phyloP scores from a whole-genome alignment of 2,329 filamentous ascomycete species.

The Alternaria arborescens region DNA sequence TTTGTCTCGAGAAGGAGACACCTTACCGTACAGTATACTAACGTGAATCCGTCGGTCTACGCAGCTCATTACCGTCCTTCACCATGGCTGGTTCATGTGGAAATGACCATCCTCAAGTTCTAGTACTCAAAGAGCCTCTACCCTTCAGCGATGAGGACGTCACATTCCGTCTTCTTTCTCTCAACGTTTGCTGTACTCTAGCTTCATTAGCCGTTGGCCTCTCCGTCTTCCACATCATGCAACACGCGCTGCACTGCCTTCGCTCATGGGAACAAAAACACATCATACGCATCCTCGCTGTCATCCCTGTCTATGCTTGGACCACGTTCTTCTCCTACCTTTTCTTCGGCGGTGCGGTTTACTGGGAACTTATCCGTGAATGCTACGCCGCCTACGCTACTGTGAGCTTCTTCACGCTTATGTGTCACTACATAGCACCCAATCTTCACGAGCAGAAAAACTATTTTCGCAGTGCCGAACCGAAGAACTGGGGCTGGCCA shows the following conservation, averaged over 20 bases:
- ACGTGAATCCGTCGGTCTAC: neutral
- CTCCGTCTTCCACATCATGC: conserved; percentile 63
- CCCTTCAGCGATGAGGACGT: conserved; percentile 49
- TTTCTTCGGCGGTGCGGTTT: conserved; percentile 80
- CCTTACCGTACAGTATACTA: neutral
- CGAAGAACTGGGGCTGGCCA: conserved; percentile 79
- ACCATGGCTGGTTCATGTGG: neutral
- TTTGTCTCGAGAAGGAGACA: neutral
- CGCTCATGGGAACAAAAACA: conserved; percentile 68
- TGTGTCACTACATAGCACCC: conserved; percentile 82
- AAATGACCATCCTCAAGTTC: neutral
- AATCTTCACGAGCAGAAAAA: conserved; percentile 82
- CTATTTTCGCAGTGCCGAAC: conserved; percentile 75
- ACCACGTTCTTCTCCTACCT: conserved; percentile 77
- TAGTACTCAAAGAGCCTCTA: neutral
- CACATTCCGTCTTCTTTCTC: conserved; percentile 65
- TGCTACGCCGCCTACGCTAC: conserved; percentile 92
- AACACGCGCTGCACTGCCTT: conserved; percentile 68
- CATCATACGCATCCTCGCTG: conserved; percentile 87
- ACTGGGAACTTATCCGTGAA: conserved; percentile 81
- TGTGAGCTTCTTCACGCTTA: conserved; percentile 82
- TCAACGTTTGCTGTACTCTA: conserved; percentile 64
- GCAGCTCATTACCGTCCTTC: neutral
- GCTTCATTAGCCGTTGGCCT: conserved; percentile 60
- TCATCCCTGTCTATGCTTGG: conserved; percentile 82